Conservation (phyloP, 140 eudicot species). For the Stevia rebaudiana region DNA sequence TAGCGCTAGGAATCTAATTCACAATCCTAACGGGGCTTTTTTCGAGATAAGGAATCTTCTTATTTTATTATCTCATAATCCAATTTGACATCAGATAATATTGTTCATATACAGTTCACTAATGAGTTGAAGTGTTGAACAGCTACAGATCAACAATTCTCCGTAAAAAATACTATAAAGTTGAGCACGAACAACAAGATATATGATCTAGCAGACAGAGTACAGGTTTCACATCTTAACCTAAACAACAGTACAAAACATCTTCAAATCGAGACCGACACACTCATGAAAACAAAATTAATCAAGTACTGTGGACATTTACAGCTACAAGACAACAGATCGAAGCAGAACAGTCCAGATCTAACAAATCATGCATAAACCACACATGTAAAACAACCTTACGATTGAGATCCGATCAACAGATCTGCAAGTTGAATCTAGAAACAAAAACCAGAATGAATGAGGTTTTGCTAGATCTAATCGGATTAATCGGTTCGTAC, state of each 20-base stretch:
- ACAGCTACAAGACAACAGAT: background rate
- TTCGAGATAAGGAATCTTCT: background rate
- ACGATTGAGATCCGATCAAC: background rate
- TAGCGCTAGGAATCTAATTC: background rate
- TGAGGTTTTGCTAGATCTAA: background rate
- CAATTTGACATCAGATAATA: background rate
- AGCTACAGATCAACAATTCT: background rate
- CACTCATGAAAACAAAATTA: background rate
- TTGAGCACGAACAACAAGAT: conserved; percentile 1
- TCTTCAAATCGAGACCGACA: background rate
- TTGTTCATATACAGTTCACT: background rate
- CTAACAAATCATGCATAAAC: background rate
- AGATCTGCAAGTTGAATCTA: background rate
- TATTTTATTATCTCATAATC: background rate
- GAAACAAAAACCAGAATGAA: background rate
- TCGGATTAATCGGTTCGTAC: background rate
- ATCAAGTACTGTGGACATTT: background rate
- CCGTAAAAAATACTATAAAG: background rate
- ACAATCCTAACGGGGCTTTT: background rate
- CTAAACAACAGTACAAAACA: background rate
- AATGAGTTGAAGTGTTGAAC: background rate
- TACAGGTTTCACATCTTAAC: background rate
- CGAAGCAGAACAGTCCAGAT: conserved; percentile 4
- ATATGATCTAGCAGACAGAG: background rate
- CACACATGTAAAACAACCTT: background rate